Conservation (phyloP, 2,329 filamentous ascomycete genomes). For the Colletotrichum spinosum region DNA sequence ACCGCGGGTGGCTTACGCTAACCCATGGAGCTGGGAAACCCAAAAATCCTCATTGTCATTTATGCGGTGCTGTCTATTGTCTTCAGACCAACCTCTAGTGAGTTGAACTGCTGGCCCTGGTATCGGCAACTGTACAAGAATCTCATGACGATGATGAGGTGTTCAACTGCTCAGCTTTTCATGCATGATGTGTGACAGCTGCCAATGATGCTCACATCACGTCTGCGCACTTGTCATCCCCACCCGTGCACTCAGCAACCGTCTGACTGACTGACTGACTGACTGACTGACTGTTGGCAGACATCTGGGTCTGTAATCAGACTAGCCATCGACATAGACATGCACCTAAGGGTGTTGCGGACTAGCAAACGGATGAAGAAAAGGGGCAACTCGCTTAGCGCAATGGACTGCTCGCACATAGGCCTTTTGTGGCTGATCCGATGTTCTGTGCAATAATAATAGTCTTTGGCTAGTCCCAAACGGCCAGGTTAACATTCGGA, state of each 20-base stretch:
- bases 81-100: neutral
- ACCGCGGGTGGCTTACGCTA: slow-evolving; percentile 2
- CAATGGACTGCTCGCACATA: neutral
- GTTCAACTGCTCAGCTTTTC: neutral
- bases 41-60: neutral
- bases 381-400: neutral
- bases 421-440: slow-evolving; percentile 8
- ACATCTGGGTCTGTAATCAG: neutral
- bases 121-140: neutral
- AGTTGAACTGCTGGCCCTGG: accelerated
- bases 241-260: neutral
- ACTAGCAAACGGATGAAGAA: neutral
- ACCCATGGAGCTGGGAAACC: neutral
- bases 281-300: neutral
- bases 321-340: neutral
- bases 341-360: neutral
- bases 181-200: slow-evolving; percentile 1
- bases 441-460: slow-evolving; percentile 8
- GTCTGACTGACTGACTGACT: neutral
- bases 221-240: neutral
- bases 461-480: neutral
- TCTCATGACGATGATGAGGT: neutral
- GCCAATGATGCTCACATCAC: neutral
- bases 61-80: neutral
- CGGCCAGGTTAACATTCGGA: neutral